Conservation (phyloP, 805 yeast species). For the Nakazawaea siamensis region DNA sequence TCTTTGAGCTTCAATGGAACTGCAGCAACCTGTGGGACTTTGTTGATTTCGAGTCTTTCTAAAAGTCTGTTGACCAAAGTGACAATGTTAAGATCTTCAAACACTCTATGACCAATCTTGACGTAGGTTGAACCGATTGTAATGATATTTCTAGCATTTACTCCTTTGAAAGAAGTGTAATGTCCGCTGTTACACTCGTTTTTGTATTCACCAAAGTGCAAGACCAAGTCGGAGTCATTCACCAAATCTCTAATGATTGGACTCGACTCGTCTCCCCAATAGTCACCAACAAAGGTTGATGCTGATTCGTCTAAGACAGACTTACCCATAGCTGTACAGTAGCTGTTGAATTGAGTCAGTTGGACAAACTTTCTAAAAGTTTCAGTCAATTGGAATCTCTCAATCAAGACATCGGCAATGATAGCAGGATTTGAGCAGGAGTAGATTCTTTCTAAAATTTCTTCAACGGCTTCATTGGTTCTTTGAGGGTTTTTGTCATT, state of each 20-base stretch:
- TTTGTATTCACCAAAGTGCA: slow-evolving; percentile 61
- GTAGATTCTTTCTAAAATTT: slow-evolving; percentile 44
- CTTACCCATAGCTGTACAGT: slow-evolving; percentile 61
- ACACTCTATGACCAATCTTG: slow-evolving; percentile 31
- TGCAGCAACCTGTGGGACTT: slow-evolving; percentile 13
- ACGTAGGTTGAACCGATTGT: slow-evolving; percentile 46
- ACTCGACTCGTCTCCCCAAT: slow-evolving; percentile 52
- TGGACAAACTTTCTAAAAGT: slow-evolving; percentile 41
- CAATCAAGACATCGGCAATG: slow-evolving; percentile 62
- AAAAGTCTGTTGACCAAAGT: slow-evolving; percentile 41
- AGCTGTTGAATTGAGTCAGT: slow-evolving; percentile 45
- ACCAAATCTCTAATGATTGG: slow-evolving; percentile 39
- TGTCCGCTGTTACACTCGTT: slow-evolving; percentile 69
- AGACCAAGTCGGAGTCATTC: slow-evolving; percentile 54
- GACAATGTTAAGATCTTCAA: slow-evolving; percentile 36
- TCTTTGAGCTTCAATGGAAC: slow-evolving; percentile 8
- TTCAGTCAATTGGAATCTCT: slow-evolving; percentile 44
- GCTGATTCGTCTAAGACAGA: slow-evolving; percentile 66
- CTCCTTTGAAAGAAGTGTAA: slow-evolving; percentile 35
- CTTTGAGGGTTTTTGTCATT: slow-evolving; percentile 17
- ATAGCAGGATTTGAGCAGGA: slow-evolving; percentile 51
- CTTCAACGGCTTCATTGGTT: slow-evolving; percentile 28
- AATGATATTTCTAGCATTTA: slow-evolving; percentile 34
- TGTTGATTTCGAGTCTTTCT: slow-evolving; percentile 23
- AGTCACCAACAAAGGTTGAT: slow-evolving; percentile 60